These are phyloP conservation scores for Yamadazyma scolyti DNA, from an alignment of 805 yeast genomes.

Conservation along the genomic window DNA sequence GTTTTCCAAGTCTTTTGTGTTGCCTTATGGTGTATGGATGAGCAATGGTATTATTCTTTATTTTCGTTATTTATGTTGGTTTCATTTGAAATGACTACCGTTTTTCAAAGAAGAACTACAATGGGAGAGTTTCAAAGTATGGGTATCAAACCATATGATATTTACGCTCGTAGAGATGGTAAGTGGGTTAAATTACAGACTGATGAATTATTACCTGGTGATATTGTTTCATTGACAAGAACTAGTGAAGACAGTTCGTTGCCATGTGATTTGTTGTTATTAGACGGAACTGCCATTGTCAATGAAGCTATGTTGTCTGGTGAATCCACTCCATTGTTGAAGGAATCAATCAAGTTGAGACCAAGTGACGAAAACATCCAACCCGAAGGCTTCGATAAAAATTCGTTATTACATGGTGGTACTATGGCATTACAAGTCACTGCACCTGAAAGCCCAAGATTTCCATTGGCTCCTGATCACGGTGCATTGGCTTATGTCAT, in stretches of 20 bases:
- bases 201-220: conserved; percentile 83
- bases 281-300: conserved; percentile 91
- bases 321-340: conserved; percentile 94
- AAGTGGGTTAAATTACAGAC: conserved; percentile 72
- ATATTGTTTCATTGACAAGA: conserved; percentile 81
- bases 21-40: conserved; percentile 94
- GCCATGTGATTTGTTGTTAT: conserved; percentile 86
- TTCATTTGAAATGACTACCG: conserved; percentile 90
- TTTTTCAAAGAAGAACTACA: conserved; percentile 91
- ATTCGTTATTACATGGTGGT: conserved; percentile 89
- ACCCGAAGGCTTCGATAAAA: conserved; percentile 82
- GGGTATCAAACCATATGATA: conserved; percentile 90
- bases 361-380: conserved; percentile 66
- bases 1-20: conserved; percentile 96
- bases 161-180: conserved; percentile 66
- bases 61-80: conserved; percentile 90
- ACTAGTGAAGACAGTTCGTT: conserved; percentile 88
- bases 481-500: conserved; percentile 91
- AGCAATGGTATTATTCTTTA: conserved; percentile 91
- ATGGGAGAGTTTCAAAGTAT: conserved; percentile 93
- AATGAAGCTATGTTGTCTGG: conserved; percentile 99
- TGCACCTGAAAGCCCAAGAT: conserved; percentile 47
- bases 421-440: conserved; percentile 93
- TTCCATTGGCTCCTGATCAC: conserved; percentile 76
- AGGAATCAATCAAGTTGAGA: conserved; percentile 85